Evolutionary conservation across 2,329 filamentous ascomycete genomes (phyloP).

Genomic region (Fusarium praegraminearum): DNA sequence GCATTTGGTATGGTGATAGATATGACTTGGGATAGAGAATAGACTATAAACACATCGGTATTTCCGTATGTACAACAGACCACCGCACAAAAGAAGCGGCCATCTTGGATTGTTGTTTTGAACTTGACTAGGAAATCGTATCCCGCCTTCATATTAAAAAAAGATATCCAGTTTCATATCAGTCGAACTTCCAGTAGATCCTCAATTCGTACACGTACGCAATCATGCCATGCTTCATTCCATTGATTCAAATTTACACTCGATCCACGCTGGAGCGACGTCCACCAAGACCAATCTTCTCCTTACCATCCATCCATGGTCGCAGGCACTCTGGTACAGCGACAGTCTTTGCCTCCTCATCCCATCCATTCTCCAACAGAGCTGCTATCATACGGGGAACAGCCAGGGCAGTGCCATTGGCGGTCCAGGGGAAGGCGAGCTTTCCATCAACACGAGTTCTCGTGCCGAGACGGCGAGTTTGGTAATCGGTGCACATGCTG

Average conservation of each 20-base stretch:
- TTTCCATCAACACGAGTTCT: conserved; percentile 70
- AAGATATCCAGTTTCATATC: conserved; percentile 26
- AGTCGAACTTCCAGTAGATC: conserved; percentile 18
- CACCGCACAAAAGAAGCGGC: neutral
- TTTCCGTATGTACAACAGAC: neutral
- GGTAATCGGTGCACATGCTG: conserved; percentile 95
- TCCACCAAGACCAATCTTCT: conserved; percentile 66
- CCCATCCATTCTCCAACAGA: conserved; percentile 90
- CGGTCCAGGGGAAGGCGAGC: conserved; percentile 83
- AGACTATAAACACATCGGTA: neutral
- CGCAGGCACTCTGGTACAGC: conserved; percentile 82
- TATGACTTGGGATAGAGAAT: neutral
- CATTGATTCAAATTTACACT: conserved; percentile 38
- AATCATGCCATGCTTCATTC: conserved; percentile 2
- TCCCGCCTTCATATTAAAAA: conserved; percentile 27
- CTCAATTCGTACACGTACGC: conserved; percentile 30
- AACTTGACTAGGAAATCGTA: conserved; percentile 18
- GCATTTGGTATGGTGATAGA: conserved; percentile 25
- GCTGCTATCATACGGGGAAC: conserved; percentile 91
- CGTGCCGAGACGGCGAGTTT: conserved; percentile 84
- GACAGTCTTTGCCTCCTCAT: conserved; percentile 75
- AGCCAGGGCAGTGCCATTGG: conserved; percentile 94
- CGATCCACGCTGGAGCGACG: conserved; percentile 48
- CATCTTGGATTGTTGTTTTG: neutral
- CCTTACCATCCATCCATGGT: conserved; percentile 84